Conservation (phyloP, 495 filamentous ascomycete species). For the Polyplosphaeria fusca region DNA sequence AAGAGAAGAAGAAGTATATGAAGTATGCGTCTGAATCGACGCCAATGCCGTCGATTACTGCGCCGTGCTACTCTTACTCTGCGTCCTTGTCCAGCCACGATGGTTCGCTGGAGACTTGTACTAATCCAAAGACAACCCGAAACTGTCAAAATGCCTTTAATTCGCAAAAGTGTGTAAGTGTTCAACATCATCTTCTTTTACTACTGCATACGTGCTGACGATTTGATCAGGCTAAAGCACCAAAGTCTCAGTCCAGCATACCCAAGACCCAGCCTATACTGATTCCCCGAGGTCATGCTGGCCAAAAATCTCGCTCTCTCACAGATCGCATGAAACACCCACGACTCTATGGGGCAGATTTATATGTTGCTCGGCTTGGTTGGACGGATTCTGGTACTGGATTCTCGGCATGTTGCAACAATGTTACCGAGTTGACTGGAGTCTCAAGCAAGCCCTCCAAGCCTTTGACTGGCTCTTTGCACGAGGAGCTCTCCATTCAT, state of each 20-base stretch:
- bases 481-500: slow-evolving; percentile 45
- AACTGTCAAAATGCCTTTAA: too few relatives aligned
- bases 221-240: too few relatives aligned
- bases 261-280: slow-evolving; percentile 32
- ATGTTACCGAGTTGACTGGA: neutral
- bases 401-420: neutral
- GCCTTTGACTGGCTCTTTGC: slow-evolving; percentile 41
- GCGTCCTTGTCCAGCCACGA: neutral
- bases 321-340: slow-evolving; percentile 46
- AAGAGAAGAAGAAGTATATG: slow-evolving; percentile 29
- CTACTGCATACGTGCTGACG: too few relatives aligned
- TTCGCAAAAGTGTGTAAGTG: too few relatives aligned
- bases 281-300: slow-evolving; percentile 30
- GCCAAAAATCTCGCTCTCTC: slow-evolving; percentile 22
- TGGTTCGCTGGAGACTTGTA: too few relatives aligned
- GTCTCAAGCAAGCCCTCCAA: neutral
- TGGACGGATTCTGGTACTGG: neutral
- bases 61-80: neutral
- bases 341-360: slow-evolving; percentile 49
- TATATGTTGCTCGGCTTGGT: slow-evolving; percentile 52
- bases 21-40: slow-evolving; percentile 30
- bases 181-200: neutral
- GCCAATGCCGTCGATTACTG: neutral
- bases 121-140: too few relatives aligned
- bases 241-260: neutral